Base-by-base conservation (phyloP, 371 early-diverging fungal genomes). In the Mortierella sp. region DNA sequence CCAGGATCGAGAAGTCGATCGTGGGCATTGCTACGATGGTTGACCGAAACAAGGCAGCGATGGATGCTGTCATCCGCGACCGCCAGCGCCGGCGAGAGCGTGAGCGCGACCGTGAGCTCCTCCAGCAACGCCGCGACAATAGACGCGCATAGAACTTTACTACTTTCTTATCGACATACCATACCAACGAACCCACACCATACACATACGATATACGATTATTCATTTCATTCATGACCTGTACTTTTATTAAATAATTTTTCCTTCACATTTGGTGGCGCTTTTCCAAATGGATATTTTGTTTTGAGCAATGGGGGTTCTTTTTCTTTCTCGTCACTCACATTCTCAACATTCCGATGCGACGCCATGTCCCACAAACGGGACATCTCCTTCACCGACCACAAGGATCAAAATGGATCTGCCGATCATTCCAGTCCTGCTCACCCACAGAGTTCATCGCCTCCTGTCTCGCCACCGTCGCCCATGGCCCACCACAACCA, bases 61-160 rank as follows among this genome's bases (percentile, higher is more conserved):
- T 84, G 84, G 84, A 84, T 27, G 84, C 81, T 1, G 81, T 84
- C 16, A 75, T 80, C n/a, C 84, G 84, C 14, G 84, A 84, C 41
- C 84, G 84, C 11, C 81, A 80, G 32, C 78, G 81, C 18, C 78
- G 84, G 16, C 71, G 75, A 14, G 84, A 84, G 32, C 77, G 84
- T 5, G 84, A 84, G 4, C 80, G 77, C 18, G 83, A 83, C 35
- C 71, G 35, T 11, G 80, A 80, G 43, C 29, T 76, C 49, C 43
- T 76, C 27, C 80, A 80, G 56, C 75, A 80, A 41, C 49, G 70
- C 3, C 76, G 80, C 32, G 73, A 68, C 43, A 68, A 68, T 24
- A 68, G 68, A 38, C 68, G 68, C 68, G 38, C 41, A 68, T 68
- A 68, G 41, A 1, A 12, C 38, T 54, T 35, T 35, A 27, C 29